These are phyloP conservation scores for Scorias spongiosa DNA, from an alignment of 2,329 filamentous ascomycete species.

Conservation along the genomic window DNA sequence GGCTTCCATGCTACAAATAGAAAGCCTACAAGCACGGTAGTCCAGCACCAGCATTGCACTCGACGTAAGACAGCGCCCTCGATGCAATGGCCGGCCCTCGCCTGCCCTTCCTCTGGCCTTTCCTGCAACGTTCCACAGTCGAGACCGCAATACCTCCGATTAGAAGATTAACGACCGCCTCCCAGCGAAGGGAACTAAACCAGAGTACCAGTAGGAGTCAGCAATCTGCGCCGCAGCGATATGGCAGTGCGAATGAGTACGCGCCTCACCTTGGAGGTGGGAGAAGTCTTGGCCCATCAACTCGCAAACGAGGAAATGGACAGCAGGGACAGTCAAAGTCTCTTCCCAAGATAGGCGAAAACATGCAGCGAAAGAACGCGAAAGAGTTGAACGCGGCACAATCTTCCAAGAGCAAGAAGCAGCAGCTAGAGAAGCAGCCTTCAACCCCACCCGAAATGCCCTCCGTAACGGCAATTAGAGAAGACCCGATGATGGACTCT, in stretches of 20 bases:
- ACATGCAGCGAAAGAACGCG: conserved; percentile 16
- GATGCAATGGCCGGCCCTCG: conserved; percentile 27
- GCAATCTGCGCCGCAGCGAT: conserved; percentile 22
- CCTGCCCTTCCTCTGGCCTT: conserved; percentile 32
- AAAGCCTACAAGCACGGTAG: no score
- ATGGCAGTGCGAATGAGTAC: conserved; percentile 34
- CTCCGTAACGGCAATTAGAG: neutral
- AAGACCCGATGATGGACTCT: conserved; percentile 12
- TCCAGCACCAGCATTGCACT: no score
- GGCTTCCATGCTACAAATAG: no score
- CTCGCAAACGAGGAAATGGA: conserved; percentile 2
- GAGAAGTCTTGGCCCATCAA: conserved; percentile 10
- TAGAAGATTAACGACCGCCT: conserved; percentile 19
- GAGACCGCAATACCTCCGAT: conserved; percentile 13
- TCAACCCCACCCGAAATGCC: conserved; percentile 1
- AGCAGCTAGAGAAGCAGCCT: conserved; percentile 5
- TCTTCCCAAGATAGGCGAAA: conserved; percentile 17
- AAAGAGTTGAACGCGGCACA: conserved; percentile 6
- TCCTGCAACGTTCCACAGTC: conserved; percentile 23
- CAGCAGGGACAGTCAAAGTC: conserved; percentile 3
- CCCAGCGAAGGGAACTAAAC: conserved; percentile 11
- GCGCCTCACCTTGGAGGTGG: conserved; percentile 22
- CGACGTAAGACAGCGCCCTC: no score
- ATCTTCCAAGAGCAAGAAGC: conserved; percentile 1
- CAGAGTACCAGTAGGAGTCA: conserved; percentile 2